Percentiles rank a stretch among this genome's conserved stretches.
These are phyloP conservation scores for Tephrocybe sp. DNA, from an alignment of 768 basidiomycete species.

Conservation along the genomic window DNA sequence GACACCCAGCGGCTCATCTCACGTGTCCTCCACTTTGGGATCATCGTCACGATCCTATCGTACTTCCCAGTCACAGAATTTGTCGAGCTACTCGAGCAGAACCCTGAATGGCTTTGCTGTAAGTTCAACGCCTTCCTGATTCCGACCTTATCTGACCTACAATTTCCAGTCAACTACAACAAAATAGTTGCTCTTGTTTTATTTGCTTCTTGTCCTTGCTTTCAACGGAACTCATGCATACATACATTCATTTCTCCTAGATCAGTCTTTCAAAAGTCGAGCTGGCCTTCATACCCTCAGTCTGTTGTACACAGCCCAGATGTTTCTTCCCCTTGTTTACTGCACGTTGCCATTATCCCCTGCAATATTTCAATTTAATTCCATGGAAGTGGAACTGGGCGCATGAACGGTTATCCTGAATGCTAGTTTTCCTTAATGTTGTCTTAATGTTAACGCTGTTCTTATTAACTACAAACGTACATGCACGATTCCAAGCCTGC, in stretches of 20 bases:
- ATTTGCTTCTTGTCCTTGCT: slow-evolving; percentile 17
- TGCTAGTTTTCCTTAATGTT: slow-evolving; percentile 10
- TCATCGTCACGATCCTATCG: slow-evolving; percentile 67
- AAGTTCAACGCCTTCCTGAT: slow-evolving; percentile 28
- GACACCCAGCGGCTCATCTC: slow-evolving; percentile 57
- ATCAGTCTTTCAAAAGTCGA: slow-evolving; percentile 24
- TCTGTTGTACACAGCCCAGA: slow-evolving; percentile 34
- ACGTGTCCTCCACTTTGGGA: slow-evolving; percentile 51
- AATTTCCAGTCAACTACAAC: slow-evolving; percentile 36
- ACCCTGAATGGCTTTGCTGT: slow-evolving; percentile 72
- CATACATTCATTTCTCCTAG: slow-evolving; percentile 17
- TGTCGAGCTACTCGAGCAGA: slow-evolving; percentile 75
- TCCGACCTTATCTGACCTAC: slow-evolving; percentile 4
- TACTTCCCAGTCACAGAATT: slow-evolving; percentile 65
- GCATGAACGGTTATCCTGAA: slow-evolving; percentile 1
- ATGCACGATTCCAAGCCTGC: slow-evolving; percentile 4
- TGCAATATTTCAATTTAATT: slow-evolving; percentile 34
- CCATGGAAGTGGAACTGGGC: slow-evolving; percentile 8
- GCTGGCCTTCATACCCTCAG: slow-evolving; percentile 44
- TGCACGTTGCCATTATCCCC: slow-evolving; percentile 30
- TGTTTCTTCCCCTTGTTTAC: slow-evolving; percentile 35
- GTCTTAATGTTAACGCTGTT: slow-evolving; percentile 2
- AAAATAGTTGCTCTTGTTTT: slow-evolving; percentile 34
- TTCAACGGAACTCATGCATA: slow-evolving; percentile 21
- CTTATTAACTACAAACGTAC: slow-evolving; percentile 7